Percentiles rank a stretch among this genome's conserved stretches.
Evolutionary conservation across 2,329 filamentous ascomycete species (phyloP).

Genomic region (Cytospora piceae): DNA sequence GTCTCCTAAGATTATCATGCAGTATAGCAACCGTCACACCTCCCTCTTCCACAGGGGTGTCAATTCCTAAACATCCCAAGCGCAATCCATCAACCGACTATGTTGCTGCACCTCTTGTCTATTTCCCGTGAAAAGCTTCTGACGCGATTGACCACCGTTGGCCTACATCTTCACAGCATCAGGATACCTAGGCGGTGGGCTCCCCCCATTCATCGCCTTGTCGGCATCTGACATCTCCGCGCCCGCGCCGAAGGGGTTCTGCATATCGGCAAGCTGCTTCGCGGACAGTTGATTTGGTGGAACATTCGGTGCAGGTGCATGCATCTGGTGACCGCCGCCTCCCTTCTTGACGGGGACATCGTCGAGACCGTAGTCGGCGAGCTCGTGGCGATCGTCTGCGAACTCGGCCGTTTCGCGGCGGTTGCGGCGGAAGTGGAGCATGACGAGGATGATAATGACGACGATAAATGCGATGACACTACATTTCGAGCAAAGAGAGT

Average conservation of each 20-base stretch:
- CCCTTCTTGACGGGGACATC: slow-evolving; percentile 35
- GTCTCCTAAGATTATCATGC: not conserved
- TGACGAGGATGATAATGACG: slow-evolving; percentile 23
- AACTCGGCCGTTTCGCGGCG: slow-evolving; percentile 32
- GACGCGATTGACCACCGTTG: not conserved
- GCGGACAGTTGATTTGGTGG: slow-evolving; percentile 20
- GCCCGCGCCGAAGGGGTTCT: slow-evolving; percentile 27
- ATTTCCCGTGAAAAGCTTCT: not conserved
- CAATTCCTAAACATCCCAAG: not conserved
- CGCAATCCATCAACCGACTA: not conserved
- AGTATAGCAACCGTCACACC: slow-evolving; percentile 5
- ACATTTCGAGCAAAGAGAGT: not conserved
- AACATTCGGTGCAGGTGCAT: slow-evolving; percentile 1
- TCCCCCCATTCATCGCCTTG: slow-evolving; percentile 8
- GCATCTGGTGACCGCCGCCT: not conserved
- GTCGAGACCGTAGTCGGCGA: slow-evolving; percentile 48
- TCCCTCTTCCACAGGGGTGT: not conserved
- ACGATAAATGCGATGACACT: slow-evolving; percentile 23
- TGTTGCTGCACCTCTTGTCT: slow-evolving; percentile 7
- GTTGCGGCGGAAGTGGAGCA: slow-evolving; percentile 25
- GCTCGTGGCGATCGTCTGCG: slow-evolving; percentile 34
- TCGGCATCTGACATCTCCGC: slow-evolving; percentile 23
- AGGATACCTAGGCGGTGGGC: slow-evolving; percentile 26
- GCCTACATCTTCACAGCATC: slow-evolving; percentile 29
- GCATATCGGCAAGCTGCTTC: slow-evolving; percentile 25